Base-by-base conservation (phyloP, 176 grass and related monocot genomes). In the Ensete glaucum region DNA sequence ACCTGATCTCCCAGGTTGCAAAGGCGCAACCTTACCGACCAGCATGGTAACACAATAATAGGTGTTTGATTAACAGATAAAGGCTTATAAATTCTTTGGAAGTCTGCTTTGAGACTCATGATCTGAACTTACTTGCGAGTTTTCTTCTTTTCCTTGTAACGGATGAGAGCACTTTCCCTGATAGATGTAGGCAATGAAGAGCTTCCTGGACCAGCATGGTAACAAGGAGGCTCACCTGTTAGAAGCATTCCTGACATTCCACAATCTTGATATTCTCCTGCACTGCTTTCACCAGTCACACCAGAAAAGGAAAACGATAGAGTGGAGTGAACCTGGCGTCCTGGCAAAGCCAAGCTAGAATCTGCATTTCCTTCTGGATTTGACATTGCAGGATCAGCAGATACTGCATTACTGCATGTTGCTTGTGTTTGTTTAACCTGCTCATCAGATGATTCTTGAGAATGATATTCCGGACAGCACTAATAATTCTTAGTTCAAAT, bases 81-180 rank as follows among this genome's bases (percentile, higher is more conserved):
- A 12, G 26, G 17, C 34, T 9, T 16, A 50, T 70, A 16, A n/a
- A 19, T 48, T 5, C 43, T 70, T 8, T 51, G 16, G 16, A 71
- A n/a, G 7, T 71, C 7, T 71, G 8, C 8, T 51, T 11, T 3
- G 63, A 56, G 54, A 64, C 1, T 25, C 1, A 13, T 25, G 63
- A 11, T 65, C 23, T 71, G 27, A 10, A 75, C 95, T 89, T 90
- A 99, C 95, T 94, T 99, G 83, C 95, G 85, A 87, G 85, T 76
- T 83, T 82, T 89, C 82, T 94, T 99, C 82, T 99, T 99, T 78
- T 99, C 95, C 84, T 94, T 99, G 84, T 99, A 99, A 7, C 95
- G 84, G 66, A 80, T 91, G 64, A 99, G 80, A 50, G 95, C 95
- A 67, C 66, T 87, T 64, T 89, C 86, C 81, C 95, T 90, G 78